Percentiles rank a stretch among this genome's conserved stretches.
Evolutionary conservation across 306 rosid genomes (phyloP).

Genomic region (Dryas drummondii): DNA sequence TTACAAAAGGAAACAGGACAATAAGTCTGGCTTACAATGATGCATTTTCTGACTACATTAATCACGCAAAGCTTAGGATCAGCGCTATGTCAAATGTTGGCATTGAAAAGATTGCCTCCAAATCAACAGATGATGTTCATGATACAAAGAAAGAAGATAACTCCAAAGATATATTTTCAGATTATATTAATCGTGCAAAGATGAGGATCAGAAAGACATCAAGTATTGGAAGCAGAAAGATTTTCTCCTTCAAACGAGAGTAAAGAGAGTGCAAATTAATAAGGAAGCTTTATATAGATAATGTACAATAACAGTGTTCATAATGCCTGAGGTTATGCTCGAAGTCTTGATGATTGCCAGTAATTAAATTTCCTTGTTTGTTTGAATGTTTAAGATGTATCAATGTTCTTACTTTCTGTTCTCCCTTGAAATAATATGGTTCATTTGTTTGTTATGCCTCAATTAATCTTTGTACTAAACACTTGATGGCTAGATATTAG

Average conservation of each 20-base stretch:
- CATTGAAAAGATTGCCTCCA: neutral
- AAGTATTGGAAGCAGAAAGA: conserved; percentile 11
- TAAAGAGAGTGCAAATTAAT: neutral
- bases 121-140: conserved; percentile 9
- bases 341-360: neutral
- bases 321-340: neutral
- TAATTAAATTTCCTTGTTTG: neutral
- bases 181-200: conserved; percentile 19
- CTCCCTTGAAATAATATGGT: neutral
- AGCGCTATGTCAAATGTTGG: conserved; percentile 16
- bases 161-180: conserved; percentile 7
- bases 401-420: neutral
- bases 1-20: conserved; percentile 3
- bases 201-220: conserved; percentile 22
- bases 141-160: conserved; percentile 6
- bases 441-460: neutral
- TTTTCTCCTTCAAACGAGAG: conserved; percentile 12
- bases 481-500: neutral
- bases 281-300: neutral
- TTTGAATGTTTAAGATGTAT: neutral
- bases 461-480: neutral
- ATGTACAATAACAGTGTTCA: neutral
- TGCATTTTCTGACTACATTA: conserved; percentile 27
- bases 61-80: conserved; percentile 12
- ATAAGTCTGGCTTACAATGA: conserved; percentile 10